Evolutionary conservation across 495 filamentous ascomycete species (phyloP).

Genomic region (Talaromyces nanjingensis): DNA sequence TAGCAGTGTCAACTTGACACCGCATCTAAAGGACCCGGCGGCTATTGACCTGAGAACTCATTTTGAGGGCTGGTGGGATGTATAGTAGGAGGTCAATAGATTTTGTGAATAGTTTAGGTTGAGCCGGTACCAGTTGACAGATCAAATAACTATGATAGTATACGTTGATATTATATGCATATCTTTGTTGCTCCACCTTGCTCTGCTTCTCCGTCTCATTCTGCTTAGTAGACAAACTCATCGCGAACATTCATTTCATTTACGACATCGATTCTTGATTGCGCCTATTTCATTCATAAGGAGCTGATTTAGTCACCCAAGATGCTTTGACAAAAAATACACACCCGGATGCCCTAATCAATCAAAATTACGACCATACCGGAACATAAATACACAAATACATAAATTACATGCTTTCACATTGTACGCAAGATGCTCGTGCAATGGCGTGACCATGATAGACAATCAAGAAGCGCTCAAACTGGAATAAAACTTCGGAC

Average conservation of each 20-base stretch:
- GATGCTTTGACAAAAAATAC: neutral
- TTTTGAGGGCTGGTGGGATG: conserved; percentile 50
- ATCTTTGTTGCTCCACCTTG: neutral
- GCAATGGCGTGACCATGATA: neutral
- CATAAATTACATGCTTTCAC: neutral
- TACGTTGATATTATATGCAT: neutral
- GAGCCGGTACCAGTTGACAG: neutral
- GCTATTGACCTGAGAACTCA: conserved; percentile 39
- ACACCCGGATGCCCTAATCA: neutral
- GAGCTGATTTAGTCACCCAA: neutral
- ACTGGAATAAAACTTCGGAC: neutral
- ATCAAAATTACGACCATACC: neutral
- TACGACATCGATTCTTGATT: too few relatives aligned
- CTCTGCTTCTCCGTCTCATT: too few relatives aligned
- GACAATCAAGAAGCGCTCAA: neutral
- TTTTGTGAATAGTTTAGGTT: neutral
- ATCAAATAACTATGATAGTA: neutral
- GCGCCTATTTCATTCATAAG: too few relatives aligned
- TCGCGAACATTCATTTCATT: too few relatives aligned
- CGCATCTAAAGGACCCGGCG: conserved; percentile 40
- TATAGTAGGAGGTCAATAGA: conserved; percentile 8
- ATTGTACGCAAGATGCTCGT: neutral
- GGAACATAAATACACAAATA: neutral
- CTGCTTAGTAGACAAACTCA: too few relatives aligned
- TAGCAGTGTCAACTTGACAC: conserved; percentile 32